Percentiles rank a stretch among this genome's conserved stretches.
phyloP scores from a whole-genome alignment of 495 filamentous ascomycete genomes.

The Neurospora sp. region DNA sequence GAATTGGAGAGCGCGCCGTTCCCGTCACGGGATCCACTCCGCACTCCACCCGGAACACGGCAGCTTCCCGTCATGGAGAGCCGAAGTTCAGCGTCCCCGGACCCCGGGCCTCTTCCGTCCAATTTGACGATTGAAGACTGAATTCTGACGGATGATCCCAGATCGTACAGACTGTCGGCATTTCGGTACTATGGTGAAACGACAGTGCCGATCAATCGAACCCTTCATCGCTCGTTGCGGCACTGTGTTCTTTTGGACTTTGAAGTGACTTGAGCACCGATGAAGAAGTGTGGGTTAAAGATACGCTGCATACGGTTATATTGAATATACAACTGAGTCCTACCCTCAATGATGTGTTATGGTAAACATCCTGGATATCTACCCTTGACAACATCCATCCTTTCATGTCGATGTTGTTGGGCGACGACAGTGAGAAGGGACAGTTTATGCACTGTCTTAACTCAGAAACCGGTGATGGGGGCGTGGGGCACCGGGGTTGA shows the following conservation, averaged over 20 bases:
- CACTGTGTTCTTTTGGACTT: too few relatives aligned
- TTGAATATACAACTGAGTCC: too few relatives aligned
- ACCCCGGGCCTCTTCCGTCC: neutral
- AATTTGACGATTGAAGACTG: too few relatives aligned
- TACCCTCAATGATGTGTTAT: neutral
- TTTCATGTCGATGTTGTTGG: too few relatives aligned
- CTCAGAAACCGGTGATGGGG: neutral
- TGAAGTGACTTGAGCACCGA: too few relatives aligned
- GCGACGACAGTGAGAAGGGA: neutral
- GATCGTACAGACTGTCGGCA: too few relatives aligned
- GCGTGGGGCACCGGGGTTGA: neutral
- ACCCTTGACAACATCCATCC: neutral
- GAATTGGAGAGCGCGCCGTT: neutral
- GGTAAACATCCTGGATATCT: neutral
- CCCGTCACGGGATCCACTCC: neutral
- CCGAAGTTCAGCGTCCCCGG: neutral
- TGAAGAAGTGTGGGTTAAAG: too few relatives aligned
- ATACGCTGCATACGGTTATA: too few relatives aligned
- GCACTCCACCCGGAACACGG: neutral
- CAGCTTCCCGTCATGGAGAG: neutral
- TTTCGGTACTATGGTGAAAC: too few relatives aligned
- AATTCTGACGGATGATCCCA: too few relatives aligned
- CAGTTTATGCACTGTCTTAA: neutral
- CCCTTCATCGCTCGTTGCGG: too few relatives aligned
- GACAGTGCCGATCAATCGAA: neutral